phyloP scores from a whole-genome alignment of 202 grass and related monocot genomes.

The Panicum hallii region DNA sequence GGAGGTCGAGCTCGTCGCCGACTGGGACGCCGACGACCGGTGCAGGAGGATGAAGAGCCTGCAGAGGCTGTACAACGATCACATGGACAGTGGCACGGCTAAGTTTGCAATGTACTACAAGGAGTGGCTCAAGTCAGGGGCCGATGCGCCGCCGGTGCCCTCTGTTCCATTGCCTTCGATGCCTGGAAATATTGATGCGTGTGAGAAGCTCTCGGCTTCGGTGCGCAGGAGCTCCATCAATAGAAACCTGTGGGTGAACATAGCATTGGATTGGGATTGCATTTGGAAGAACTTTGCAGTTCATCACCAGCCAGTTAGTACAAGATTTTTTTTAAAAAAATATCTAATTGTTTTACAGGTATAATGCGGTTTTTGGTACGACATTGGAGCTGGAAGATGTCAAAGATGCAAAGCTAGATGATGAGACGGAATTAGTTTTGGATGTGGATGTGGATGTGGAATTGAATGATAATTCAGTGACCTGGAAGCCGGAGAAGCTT shows the following conservation, averaged over 20 bases:
- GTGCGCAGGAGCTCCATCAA: conserved; percentile 70
- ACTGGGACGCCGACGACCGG: conserved; percentile 48
- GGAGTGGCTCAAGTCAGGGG: conserved; percentile 85
- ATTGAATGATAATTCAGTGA: conserved; percentile 55
- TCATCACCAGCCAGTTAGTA: not conserved
- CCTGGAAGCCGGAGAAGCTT: conserved; percentile 54
- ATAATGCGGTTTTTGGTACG: conserved; percentile 85
- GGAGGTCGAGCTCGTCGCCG: conserved; percentile 59
- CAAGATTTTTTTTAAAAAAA: not conserved
- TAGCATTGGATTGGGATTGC: not conserved
- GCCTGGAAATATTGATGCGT: conserved; percentile 26
- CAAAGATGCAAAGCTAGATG: conserved; percentile 51
- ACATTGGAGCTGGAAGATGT: conserved; percentile 52
- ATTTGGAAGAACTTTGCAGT: not conserved
- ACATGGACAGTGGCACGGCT: conserved; percentile 82
- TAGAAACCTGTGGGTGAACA: conserved; percentile 70
- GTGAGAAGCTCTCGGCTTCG: conserved; percentile 59
- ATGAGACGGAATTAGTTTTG: conserved; percentile 44
- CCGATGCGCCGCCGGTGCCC: conserved; percentile 61
- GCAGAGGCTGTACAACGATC: conserved; percentile 77
- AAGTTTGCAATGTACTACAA: conserved; percentile 92
- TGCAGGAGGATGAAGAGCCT: conserved; percentile 61
- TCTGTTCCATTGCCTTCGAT: conserved; percentile 68
- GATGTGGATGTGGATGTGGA: conserved; percentile 48
- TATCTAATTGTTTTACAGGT: conserved; percentile 61